Evolutionary conservation across 805 yeast genomes (phyloP).

Genomic region (Metschnikowia lunata): DNA sequence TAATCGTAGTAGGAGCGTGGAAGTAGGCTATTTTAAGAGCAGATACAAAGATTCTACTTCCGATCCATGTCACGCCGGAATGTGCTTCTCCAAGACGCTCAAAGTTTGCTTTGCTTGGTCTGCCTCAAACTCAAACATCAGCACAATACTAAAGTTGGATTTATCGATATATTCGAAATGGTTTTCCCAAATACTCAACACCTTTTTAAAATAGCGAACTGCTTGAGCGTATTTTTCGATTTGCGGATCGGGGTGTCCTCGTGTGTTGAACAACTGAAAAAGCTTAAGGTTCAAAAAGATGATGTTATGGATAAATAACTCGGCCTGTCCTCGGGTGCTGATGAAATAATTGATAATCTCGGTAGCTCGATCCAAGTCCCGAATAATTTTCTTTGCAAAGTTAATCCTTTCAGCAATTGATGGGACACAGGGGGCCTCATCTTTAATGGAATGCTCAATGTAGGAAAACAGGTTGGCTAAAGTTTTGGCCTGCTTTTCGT

Average conservation of each 20-base stretch:
- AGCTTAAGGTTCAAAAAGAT: neutral
- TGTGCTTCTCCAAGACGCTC: neutral
- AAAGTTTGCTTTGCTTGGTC: neutral
- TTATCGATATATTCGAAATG: neutral
- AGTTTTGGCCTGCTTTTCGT: too few species aligned
- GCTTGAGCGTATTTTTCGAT: neutral
- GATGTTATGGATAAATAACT: neutral
- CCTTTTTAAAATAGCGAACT: neutral
- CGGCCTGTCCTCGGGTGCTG: neutral
- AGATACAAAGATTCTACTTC: too few species aligned
- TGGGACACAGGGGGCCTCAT: neutral
- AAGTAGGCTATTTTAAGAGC: too few species aligned
- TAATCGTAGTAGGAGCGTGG: too few species aligned
- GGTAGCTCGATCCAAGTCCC: neutral
- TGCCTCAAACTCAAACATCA: neutral
- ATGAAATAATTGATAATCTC: neutral
- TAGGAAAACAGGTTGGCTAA: too few species aligned
- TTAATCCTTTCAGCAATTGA: neutral
- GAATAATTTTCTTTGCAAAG: slow-evolving; percentile 1
- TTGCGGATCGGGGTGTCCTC: neutral
- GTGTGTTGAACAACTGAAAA: neutral
- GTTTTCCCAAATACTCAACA: neutral
- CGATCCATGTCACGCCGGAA: too few species aligned
- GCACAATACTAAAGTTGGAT: neutral
- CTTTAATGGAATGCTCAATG: neutral